Percentiles rank a stretch among this genome's conserved stretches.
Evolutionary conservation across 192 early-diverging fungal genomes (phyloP).

Genomic region (Coemansia sp.): DNA sequence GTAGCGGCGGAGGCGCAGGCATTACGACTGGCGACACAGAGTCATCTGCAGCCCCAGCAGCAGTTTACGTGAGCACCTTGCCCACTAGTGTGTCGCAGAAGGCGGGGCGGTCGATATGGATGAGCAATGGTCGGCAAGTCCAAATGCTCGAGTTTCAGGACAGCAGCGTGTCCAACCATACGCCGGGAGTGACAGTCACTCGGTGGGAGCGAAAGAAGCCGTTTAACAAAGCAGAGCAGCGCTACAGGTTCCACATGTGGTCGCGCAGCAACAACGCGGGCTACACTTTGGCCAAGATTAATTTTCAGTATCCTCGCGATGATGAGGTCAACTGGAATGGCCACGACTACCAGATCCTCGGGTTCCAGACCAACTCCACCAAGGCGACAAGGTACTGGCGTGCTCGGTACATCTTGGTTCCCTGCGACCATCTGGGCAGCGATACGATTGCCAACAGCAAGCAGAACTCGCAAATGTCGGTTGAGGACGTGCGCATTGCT

Average conservation of each 20-base stretch:
- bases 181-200: conserved; percentile 76
- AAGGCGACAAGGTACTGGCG: conserved; percentile 83
- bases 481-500: conserved; percentile 84
- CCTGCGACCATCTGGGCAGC: conserved; percentile 62
- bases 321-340: conserved; percentile 91
- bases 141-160: conserved; percentile 76
- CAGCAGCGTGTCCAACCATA: conserved; percentile 55
- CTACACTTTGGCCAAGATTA: conserved; percentile 59
- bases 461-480: conserved; percentile 66
- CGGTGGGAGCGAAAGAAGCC: conserved; percentile 71
- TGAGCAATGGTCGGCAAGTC: conserved; percentile 90
- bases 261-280: conserved; percentile 61
- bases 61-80: conserved; percentile 6
- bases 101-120: conserved; percentile 55
- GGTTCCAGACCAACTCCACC: conserved; percentile 76
- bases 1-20: background rate
- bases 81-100: conserved; percentile 12
- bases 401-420: conserved; percentile 86
- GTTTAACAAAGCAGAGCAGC: conserved; percentile 59
- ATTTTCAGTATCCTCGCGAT: conserved; percentile 74
- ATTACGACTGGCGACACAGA: background rate
- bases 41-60: background rate
- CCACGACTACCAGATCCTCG: conserved; percentile 86
- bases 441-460: conserved; percentile 55
- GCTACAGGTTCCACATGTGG: conserved; percentile 84